These are phyloP conservation scores for Exophiala aquamarina DNA, from an alignment of 2,329 filamentous ascomycete species.

Conservation along the genomic window DNA sequence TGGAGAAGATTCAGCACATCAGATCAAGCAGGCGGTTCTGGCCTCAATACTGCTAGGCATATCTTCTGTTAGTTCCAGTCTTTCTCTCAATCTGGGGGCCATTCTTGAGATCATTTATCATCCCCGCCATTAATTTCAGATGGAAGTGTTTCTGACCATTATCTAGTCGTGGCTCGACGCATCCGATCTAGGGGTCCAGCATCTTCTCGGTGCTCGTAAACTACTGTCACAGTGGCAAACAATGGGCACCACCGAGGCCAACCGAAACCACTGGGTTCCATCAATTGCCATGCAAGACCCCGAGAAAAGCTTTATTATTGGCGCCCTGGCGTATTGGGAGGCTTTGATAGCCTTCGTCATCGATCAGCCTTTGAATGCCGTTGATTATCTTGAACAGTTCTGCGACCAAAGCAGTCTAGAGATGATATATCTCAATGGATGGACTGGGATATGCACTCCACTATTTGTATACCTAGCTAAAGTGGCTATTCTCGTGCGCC, in stretches of 20 bases:
- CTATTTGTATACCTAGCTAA: not conserved
- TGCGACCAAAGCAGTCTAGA: not conserved
- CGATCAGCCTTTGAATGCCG: slow-evolving; percentile 2
- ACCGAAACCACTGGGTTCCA: not conserved
- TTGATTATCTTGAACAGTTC: slow-evolving; percentile 1
- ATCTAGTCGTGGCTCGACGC: slow-evolving; percentile 1
- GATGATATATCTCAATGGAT: not conserved
- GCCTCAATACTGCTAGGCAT: not conserved
- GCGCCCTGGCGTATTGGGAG: slow-evolving; percentile 4
- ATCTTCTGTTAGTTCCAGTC: not conserved
- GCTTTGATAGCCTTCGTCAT: slow-evolving; percentile 3
- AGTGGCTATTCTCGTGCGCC: slow-evolving; percentile 1
- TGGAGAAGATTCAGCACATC: not conserved
- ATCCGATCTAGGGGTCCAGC: not conserved
- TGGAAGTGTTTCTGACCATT: not conserved
- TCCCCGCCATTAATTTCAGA: not conserved
- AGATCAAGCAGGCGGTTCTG: not conserved
- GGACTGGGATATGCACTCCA: slow-evolving; percentile 1
- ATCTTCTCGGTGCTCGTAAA: slow-evolving; percentile 2
- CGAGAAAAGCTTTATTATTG: slow-evolving; percentile 3
- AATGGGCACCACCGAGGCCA: not conserved
- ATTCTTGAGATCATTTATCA: not conserved
- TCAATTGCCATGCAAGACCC: not conserved
- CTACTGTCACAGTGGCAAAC: not conserved
- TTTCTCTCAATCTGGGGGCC: not conserved